phyloP scores from a whole-genome alignment of 148 eudicot species.

The Agrostemma githago region DNA sequence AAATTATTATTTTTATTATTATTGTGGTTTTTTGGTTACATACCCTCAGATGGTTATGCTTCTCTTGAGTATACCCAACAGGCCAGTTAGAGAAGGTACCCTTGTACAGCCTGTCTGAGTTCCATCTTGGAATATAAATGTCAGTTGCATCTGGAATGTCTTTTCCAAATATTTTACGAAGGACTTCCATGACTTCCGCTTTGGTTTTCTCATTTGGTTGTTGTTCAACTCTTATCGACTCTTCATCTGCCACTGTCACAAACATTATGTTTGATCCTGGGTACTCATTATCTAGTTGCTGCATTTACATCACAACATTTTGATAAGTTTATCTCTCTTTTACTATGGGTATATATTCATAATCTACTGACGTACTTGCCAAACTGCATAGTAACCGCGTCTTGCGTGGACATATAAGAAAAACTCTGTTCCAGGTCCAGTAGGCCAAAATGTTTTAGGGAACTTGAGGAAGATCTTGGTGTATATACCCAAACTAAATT shows the following conservation, averaged over 20 bases:
- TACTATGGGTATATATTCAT: not conserved
- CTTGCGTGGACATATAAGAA: slow-evolving; percentile 30
- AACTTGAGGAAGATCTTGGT: slow-evolving; percentile 34
- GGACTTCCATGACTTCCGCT: slow-evolving; percentile 30
- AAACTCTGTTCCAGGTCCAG: slow-evolving; percentile 25
- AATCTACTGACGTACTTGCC: slow-evolving; percentile 19
- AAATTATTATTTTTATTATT: too few relatives aligned
- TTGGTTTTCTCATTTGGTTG: slow-evolving; percentile 27
- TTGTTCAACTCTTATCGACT: slow-evolving; percentile 23
- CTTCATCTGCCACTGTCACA: slow-evolving; percentile 20
- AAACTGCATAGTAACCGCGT: slow-evolving; percentile 32
- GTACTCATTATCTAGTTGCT: slow-evolving; percentile 29
- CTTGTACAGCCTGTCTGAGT: slow-evolving; percentile 16
- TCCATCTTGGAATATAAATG: slow-evolving; percentile 27
- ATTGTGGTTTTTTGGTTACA: not conserved
- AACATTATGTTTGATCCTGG: slow-evolving; percentile 28
- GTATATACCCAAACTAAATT: slow-evolving; percentile 25
- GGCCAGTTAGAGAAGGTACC: slow-evolving; percentile 32
- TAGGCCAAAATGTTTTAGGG: slow-evolving; percentile 32
- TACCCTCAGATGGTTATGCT: slow-evolving; percentile 18
- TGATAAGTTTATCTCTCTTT: not conserved
- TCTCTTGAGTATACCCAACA: slow-evolving; percentile 7
- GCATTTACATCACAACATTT: not conserved
- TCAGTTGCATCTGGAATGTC: slow-evolving; percentile 26
- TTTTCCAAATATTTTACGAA: slow-evolving; percentile 28